Base-by-base conservation (phyloP, 345 rosid genomes). In the Gynandropsis gynandra region DNA sequence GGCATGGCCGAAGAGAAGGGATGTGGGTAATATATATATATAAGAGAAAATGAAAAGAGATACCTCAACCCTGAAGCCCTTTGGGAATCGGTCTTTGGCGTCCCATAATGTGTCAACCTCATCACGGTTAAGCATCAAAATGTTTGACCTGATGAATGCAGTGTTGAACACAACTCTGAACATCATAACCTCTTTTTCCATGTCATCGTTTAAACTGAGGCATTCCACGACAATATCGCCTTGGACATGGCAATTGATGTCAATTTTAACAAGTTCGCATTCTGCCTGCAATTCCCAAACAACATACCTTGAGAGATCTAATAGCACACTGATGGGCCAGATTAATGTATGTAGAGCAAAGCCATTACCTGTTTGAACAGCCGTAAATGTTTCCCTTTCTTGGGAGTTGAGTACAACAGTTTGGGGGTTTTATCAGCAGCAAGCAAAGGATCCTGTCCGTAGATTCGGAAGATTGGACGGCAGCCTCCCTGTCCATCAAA, bases 61-160 rank as follows among this genome's bases (percentile, higher is more conserved):
- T 76, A 87, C 98, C 98, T 90, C 98, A 39, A 82, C 83, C 64
- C 87, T 90, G 76, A 90, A 90, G 39, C 75, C 81, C 81, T 76
- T 87, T 38, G 92, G 95, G 63, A 90, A 90, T 53, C 56, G 75
- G 50, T 80, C 95, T 70, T 80, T 87, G 36, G 74, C 71, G 63
- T 82, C 76, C 98, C 98, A 90, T 54, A 84, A 56, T 24, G 72
- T 77, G 66, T 87, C 98, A 55, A 90, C 77, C 57, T 90, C 98
- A 58, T 90, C 96, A 46, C 76, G 83, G 50, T 82, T 90, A 41
- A 90, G 87, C 79, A 90, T 90, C 78, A 90, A 74, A 60, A 90
- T 90, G 42, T 90, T 90, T 59, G 98, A 87, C 68, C 96, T 76
- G 45, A 90, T 87, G 70, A 90, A 87, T 47, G 96, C 89, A 8